Base-by-base conservation (phyloP, 164 flowering plant genomes). In the Berberis thunbergii region DNA sequence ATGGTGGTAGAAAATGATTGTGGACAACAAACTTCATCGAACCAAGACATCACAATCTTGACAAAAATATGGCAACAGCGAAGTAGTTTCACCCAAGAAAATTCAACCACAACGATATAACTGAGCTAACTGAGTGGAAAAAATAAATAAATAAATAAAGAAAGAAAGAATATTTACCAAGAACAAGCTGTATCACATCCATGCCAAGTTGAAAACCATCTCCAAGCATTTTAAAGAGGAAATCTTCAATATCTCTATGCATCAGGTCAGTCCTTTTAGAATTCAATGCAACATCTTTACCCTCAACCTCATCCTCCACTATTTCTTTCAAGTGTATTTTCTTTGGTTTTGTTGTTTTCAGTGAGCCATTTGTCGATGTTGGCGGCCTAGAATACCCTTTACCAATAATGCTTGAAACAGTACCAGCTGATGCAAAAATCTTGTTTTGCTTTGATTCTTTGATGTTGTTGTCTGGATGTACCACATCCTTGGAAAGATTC, bases 211-310 rank as follows among this genome's bases (percentile, higher is more conserved):
- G 78, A 63, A 79, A 87, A 1, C 86, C 89, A 54, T 70, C 72
- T 43, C 84, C 89, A 64, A 85, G 83, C 84, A 87, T 74, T 67
- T 77, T 72, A 74, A 73, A 77, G 42, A 87, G 65, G 64, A 83
- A 87, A 3, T 79, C 84, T 72, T 83, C 88, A 66, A 79, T 62
- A 41, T 80, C 83, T 64, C 68, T 67, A 59, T 70, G 73, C 65
- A 74, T 13, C 11, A 26, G 43, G 41, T 68, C 71, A 12, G 66
- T 61, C 68, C 46, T 71, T 13, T 43, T 57, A 45, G n/a, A 57
- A 59, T 66, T 69, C 8, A 61, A 49, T 43, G 60, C 50, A 4
- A 11, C 26, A 26, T 26, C 72, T 53, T 75, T 66, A 8, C 50
- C 60, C 63, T 61, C 45, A 43, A 64, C 49, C 49, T 49, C 76